Conservation (phyloP, 2,329 filamentous ascomycete genomes). For the Trichoderma sp. region DNA sequence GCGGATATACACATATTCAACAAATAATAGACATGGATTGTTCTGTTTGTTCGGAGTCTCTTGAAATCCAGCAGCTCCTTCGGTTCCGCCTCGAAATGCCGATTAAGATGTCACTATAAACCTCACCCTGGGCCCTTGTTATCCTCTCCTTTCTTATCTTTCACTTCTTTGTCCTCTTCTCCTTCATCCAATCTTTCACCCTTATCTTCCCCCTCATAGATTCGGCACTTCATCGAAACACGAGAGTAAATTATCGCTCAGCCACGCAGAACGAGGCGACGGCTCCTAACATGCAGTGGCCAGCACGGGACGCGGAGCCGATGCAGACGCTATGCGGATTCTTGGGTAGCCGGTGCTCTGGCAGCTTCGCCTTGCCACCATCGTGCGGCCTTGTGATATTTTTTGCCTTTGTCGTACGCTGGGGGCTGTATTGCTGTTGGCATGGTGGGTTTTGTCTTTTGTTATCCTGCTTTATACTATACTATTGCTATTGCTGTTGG, state of each 20-base stretch:
- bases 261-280: background rate
- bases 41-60: background rate
- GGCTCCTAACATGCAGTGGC: conserved; percentile 4
- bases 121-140: background rate
- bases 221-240: background rate
- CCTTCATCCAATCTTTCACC: background rate
- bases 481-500: background rate
- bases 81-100: background rate
- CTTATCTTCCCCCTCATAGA: background rate
- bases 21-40: background rate
- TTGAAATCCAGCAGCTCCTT: background rate
- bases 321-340: background rate
- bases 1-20: background rate
- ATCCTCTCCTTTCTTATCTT: background rate
- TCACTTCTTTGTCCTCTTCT: background rate
- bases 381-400: background rate
- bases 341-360: background rate
- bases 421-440: too few relatives aligned
- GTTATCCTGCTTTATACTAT: background rate
- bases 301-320: background rate
- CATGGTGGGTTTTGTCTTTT: background rate
- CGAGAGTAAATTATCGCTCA: background rate
- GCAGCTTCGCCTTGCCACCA: background rate
- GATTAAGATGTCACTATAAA: background rate
- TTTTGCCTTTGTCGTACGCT: background rate